Percentiles rank a stretch among this genome's conserved stretches.
phyloP scores from a whole-genome alignment of 176 grass and related monocot genomes.

The Ananas comosus region DNA sequence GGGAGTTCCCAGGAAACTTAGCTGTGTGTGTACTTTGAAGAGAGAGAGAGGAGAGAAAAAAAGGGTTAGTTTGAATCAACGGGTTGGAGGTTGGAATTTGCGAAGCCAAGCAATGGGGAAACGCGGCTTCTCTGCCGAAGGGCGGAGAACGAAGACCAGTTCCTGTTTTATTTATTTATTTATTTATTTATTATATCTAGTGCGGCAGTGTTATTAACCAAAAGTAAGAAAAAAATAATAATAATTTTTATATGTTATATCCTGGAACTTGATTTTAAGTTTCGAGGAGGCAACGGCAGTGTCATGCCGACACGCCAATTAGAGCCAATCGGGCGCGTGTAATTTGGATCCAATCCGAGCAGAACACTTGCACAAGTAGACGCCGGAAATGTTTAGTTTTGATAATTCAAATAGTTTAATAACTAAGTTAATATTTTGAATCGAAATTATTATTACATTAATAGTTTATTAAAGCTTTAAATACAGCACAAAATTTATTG shows the following conservation, averaged over 20 bases:
- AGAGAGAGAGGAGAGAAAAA: background rate
- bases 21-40: conserved; percentile 12
- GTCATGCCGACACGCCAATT: too few relatives aligned
- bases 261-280: too few relatives aligned
- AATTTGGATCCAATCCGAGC: too few relatives aligned
- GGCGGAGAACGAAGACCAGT: background rate
- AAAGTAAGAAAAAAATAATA: background rate
- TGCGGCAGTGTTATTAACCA: background rate
- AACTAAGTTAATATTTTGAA: too few relatives aligned
- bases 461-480: too few relatives aligned
- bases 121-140: conserved; percentile 43
- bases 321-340: too few relatives aligned
- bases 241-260: background rate
- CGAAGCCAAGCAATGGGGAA: conserved; percentile 35
- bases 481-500: too few relatives aligned
- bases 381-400: too few relatives aligned
- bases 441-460: too few relatives aligned
- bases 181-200: background rate
- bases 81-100: conserved; percentile 17
- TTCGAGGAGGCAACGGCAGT: too few relatives aligned
- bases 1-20: background rate
- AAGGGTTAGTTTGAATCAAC: background rate
- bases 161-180: background rate
- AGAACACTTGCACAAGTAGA: too few relatives aligned
- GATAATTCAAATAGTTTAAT: too few relatives aligned